phyloP scores from a whole-genome alignment of 2,329 filamentous ascomycete genomes.

The Hypoxylon sp. region DNA sequence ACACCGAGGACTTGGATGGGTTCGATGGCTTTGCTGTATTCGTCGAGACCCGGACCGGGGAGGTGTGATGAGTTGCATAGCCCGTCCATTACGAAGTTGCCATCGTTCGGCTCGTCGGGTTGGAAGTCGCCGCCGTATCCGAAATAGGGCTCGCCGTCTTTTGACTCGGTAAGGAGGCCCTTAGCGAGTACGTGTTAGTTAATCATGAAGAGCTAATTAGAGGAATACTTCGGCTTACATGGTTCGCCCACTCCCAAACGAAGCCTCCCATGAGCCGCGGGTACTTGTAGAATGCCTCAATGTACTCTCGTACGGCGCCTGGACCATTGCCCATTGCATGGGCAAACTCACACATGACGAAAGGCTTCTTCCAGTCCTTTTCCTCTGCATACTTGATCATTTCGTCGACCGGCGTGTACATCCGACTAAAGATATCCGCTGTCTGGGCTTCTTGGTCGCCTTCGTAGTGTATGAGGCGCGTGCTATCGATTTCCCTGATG shows the following conservation, averaged over 20 bases:
- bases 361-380: constrained; percentile 64
- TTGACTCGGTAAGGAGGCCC: constrained; percentile 59
- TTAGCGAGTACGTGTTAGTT: constrained; percentile 32
- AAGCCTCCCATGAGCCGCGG: constrained; percentile 72
- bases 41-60: constrained; percentile 63
- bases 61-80: constrained; percentile 63
- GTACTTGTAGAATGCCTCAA: constrained; percentile 72
- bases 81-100: constrained; percentile 70
- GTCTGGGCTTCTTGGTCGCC: constrained; percentile 68
- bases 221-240: too few relatives aligned
- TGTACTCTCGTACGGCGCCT: constrained; percentile 74
- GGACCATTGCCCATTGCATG: constrained; percentile 81
- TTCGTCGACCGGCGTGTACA: constrained; percentile 70
- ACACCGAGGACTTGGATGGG: constrained; percentile 66
- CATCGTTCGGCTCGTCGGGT: constrained; percentile 68
- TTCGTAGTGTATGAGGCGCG: constrained; percentile 74
- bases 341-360: constrained; percentile 68
- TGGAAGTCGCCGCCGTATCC: constrained; percentile 73
- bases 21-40: constrained; percentile 70
- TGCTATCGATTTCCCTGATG: constrained; percentile 68
- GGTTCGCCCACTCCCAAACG: constrained; percentile 75
- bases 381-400: constrained; percentile 57
- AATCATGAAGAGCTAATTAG: background rate
- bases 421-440: constrained; percentile 73
- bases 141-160: constrained; percentile 62